These are phyloP conservation scores for Clonostachys byssicola DNA, from an alignment of 2,329 filamentous ascomycete genomes.

Conservation along the genomic window DNA sequence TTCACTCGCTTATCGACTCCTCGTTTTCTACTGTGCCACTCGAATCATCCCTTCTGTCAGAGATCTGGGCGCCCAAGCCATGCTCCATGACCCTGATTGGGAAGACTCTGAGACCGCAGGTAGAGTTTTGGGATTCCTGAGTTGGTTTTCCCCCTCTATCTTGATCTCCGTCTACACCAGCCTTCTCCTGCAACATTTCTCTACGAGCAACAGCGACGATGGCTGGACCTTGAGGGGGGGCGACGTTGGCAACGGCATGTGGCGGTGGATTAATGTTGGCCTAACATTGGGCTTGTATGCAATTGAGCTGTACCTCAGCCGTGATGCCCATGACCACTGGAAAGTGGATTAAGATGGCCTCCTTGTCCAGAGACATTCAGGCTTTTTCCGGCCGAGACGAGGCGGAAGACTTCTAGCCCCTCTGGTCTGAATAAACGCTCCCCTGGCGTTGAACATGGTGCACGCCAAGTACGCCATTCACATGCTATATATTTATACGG, in stretches of 20 bases:
- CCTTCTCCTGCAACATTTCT: constrained; percentile 91
- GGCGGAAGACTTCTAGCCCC: too few species aligned
- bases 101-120: constrained; percentile 83
- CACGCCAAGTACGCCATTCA: too few species aligned
- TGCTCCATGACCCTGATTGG: constrained; percentile 79
- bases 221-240: constrained; percentile 86
- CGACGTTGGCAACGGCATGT: constrained; percentile 75
- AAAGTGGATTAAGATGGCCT: constrained; percentile 71
- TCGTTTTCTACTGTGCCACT: constrained; percentile 93
- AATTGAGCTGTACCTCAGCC: constrained; percentile 82
- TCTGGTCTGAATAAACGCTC: too few species aligned
- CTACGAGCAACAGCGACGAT: constrained; percentile 64
- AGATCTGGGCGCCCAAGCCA: constrained; percentile 76
- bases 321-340: constrained; percentile 88
- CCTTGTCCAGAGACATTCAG: background rate
- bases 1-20: constrained; percentile 86
- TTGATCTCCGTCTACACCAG: constrained; percentile 96
- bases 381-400: too few species aligned
- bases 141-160: constrained; percentile 92
- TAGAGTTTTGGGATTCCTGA: constrained; percentile 76
- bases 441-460: too few species aligned
- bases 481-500: too few species aligned
- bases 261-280: constrained; percentile 90
- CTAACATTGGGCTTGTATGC: constrained; percentile 88
- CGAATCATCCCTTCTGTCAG: constrained; percentile 93